phyloP scores from a whole-genome alignment of 2,329 filamentous ascomycete species.

The Xylariaceae sp. region DNA sequence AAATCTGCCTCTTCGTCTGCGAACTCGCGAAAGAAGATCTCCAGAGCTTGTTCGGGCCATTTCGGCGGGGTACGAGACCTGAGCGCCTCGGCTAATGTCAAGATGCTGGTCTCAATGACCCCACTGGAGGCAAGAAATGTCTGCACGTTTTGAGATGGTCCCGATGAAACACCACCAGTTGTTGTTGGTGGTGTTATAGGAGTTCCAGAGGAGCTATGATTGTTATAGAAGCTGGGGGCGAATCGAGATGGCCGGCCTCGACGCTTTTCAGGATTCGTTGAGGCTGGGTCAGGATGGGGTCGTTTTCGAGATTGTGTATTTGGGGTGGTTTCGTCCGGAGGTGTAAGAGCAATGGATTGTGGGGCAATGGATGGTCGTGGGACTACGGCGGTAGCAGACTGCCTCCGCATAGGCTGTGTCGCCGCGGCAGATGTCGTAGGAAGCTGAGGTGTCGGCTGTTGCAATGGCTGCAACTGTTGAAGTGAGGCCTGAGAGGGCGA shows the following conservation, averaged over 20 bases:
- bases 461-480: slow-evolving; percentile 17
- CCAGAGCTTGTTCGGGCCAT: slow-evolving; percentile 56
- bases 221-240: slow-evolving; percentile 32
- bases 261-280: slow-evolving; percentile 25
- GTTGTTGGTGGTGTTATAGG: slow-evolving; percentile 15
- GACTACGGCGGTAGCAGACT: slow-evolving; percentile 35
- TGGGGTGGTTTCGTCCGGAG: slow-evolving; percentile 48
- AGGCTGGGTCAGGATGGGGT: slow-evolving; percentile 19
- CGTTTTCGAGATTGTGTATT: slow-evolving; percentile 39
- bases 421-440: slow-evolving; percentile 22
- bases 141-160: slow-evolving; percentile 17
- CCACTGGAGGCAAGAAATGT: slow-evolving; percentile 18
- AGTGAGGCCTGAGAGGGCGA: slow-evolving; percentile 18
- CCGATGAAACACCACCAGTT: slow-evolving; percentile 6
- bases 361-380: slow-evolving; percentile 38
- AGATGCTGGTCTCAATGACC: slow-evolving; percentile 35
- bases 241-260: slow-evolving; percentile 34
- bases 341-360: slow-evolving; percentile 46
- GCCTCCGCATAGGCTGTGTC: slow-evolving; percentile 27
- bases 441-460: slow-evolving; percentile 19
- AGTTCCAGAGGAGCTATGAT: slow-evolving; percentile 15
- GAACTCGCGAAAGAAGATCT: slow-evolving; percentile 58
- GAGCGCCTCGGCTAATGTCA: slow-evolving; percentile 40
- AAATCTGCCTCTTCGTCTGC: slow-evolving; percentile 53
- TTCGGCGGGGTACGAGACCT: slow-evolving; percentile 37